Conservation (phyloP, 495 filamentous ascomycete species). For the Podospora anserina region DNA sequence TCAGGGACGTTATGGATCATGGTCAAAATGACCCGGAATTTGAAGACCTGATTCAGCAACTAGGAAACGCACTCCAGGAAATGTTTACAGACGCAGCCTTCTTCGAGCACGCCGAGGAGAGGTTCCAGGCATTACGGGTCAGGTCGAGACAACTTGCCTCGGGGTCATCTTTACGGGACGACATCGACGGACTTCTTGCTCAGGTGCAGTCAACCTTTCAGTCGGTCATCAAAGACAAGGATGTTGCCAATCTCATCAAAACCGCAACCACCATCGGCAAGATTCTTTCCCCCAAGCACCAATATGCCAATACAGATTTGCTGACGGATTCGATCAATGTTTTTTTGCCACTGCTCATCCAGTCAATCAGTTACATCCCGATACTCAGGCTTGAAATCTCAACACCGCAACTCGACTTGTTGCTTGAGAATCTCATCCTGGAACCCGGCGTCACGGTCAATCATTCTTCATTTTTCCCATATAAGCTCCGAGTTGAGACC, state of each 20-base stretch:
- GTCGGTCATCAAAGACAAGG: constrained; percentile 64
- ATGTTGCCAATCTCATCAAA: constrained; percentile 62
- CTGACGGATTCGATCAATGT: constrained; percentile 70
- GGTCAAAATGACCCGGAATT: constrained; percentile 77
- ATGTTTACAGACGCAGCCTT: constrained; percentile 85
- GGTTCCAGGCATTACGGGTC: constrained; percentile 66
- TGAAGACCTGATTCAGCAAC: constrained; percentile 68
- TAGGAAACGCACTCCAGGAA: constrained; percentile 69
- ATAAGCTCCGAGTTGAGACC: constrained; percentile 73
- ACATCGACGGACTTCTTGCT: constrained; percentile 67
- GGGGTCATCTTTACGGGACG: constrained; percentile 63
- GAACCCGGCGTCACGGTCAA: constrained; percentile 86
- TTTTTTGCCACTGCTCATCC: constrained; percentile 74
- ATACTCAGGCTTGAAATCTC: constrained; percentile 84
- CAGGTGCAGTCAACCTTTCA: constrained; percentile 66
- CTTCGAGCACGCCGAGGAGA: constrained; percentile 66
- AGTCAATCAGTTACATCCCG: constrained; percentile 77
- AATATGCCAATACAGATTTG: constrained; percentile 61
- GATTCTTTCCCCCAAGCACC: constrained; percentile 58
- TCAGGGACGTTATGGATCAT: constrained; percentile 69
- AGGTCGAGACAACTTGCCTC: constrained; percentile 62
- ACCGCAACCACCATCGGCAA: constrained; percentile 62
- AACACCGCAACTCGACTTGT: constrained; percentile 75
- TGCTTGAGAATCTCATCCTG: constrained; percentile 86
- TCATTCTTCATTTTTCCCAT: constrained; percentile 83